Conservation (phyloP, 306 rosid species). For the Spatholobus suberectus region DNA sequence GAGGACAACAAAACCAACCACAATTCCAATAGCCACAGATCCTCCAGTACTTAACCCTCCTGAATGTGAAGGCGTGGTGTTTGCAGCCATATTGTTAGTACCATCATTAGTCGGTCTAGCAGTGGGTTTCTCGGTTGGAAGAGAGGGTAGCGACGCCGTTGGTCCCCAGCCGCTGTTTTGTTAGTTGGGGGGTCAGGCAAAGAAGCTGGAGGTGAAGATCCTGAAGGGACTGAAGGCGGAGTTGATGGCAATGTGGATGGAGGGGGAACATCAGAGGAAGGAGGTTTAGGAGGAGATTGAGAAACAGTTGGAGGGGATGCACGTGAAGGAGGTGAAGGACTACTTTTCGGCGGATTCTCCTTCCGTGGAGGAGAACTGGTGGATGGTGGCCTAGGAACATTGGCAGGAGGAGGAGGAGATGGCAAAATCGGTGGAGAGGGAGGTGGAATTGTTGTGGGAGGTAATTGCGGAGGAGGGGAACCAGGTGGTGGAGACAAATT, state of each 20-base stretch:
- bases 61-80: constrained; percentile 41
- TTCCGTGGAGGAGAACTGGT: constrained; percentile 53
- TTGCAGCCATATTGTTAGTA: constrained; percentile 25
- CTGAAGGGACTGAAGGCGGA: constrained; percentile 70
- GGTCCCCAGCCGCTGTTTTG: constrained; percentile 44
- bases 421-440: constrained; percentile 50
- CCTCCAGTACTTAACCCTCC: constrained; percentile 59
- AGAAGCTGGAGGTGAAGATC: constrained; percentile 62
- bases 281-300: constrained; percentile 60
- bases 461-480: constrained; percentile 72
- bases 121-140: constrained; percentile 68
- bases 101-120: constrained; percentile 55
- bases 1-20: constrained; percentile 70
- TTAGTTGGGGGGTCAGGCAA: constrained; percentile 55
- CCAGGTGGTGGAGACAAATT: constrained; percentile 57
- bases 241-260: constrained; percentile 56
- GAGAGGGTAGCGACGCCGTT: constrained; percentile 40
- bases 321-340: constrained; percentile 56
- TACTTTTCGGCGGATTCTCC: constrained; percentile 53
- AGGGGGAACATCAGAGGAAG: constrained; percentile 44
- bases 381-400: constrained; percentile 60
- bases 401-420: constrained; percentile 67
- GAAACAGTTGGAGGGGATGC: constrained; percentile 66
- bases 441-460: constrained; percentile 59
- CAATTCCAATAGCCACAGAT: constrained; percentile 65